phyloP scores from a whole-genome alignment of 1,139 yeast genomes.

The Eremothecium gossypii region DNA sequence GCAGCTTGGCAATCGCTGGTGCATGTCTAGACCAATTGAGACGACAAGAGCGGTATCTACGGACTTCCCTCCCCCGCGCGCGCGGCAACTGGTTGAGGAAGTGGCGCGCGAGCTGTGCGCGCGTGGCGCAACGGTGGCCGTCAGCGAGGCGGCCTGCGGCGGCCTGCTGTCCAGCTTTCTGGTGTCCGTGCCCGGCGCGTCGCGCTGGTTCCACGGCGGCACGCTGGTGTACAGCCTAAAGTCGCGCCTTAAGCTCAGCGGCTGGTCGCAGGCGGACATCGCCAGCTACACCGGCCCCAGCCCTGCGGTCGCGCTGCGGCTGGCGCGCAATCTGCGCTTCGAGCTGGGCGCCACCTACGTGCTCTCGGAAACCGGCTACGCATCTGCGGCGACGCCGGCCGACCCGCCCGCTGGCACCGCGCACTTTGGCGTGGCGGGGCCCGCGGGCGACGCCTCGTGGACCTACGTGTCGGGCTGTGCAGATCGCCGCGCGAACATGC shows the following conservation, averaged over 20 bases:
- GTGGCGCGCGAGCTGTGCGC: constrained; percentile 49
- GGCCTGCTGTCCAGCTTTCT: constrained; percentile 74
- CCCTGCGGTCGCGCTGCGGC: constrained; percentile 61
- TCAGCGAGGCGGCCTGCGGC: constrained; percentile 86
- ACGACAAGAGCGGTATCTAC: neutral
- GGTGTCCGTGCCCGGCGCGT: constrained; percentile 79
- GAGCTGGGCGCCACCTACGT: constrained; percentile 80
- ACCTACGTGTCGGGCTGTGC: constrained; percentile 37
- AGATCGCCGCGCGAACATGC: constrained; percentile 63
- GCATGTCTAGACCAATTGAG: too few species aligned
- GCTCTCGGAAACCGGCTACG: constrained; percentile 68
- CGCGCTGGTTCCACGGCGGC: constrained; percentile 75
- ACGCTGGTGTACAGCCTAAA: constrained; percentile 68
- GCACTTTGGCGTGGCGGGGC: constrained; percentile 64
- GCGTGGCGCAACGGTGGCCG: constrained; percentile 57
- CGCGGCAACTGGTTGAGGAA: constrained; percentile 37
- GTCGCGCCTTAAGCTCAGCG: constrained; percentile 64
- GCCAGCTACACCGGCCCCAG: constrained; percentile 71
- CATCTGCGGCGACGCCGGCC: constrained; percentile 12
- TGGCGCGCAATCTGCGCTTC: constrained; percentile 69
- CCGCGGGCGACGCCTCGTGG: constrained; percentile 46
- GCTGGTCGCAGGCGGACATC: constrained; percentile 70
- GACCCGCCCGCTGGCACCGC: constrained; percentile 51
- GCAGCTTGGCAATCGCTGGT: too few species aligned
- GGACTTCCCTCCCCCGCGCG: constrained; percentile 1